Evolutionary conservation across 345 rosid species (phyloP), one percentile per base, ranked within the genome.

Genomic region (Geranium brycei): DNA sequence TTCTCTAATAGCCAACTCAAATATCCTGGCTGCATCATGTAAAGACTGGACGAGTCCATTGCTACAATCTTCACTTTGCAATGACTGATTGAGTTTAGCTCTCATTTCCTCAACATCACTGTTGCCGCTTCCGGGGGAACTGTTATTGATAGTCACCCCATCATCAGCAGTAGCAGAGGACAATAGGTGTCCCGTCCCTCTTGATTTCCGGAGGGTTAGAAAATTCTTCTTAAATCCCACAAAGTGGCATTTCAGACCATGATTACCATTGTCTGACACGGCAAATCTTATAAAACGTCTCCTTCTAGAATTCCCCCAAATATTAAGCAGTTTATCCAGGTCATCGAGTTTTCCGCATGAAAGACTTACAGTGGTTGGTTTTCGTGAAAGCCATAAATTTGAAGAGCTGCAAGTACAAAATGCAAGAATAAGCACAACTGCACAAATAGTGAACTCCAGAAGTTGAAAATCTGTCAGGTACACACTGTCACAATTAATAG

Each of bases 21-120:
- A 85, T 66, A 75, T 79, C 76, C 97, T 85, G 19, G 97, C 97
- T 51, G 90, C 85, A 61, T 90, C 95, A 71, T 93, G 90, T 64
- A 93, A 71, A 72, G 84, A 79, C 67, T 93, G 96, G 71, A 90
- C 82, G 66, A 93, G 89, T 76, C 80, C 95, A 75, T 79, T 84
- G 69, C 82, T 85, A 55, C 72, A 81, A 65, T 86, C 85, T 65
- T 85, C 87, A 53, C 75, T 86, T 64, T 83, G 87, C 59, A 90
- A 68, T 19, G 99, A 83, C 53, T 78, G 87, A 62, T 69, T 75
- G 51, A 93, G 82, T 73, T 83, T 85, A 60, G 79, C 71, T 71
- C 89, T 83, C 81, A 85, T 78, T 64, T 80, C 89, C 75, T 88
- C 89, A 61, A 93, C 91, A 70, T 83, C 79, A 51, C 75, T 67